Percentiles rank a stretch among this genome's conserved stretches.
These are phyloP conservation scores for Diaporthe batatas DNA, from an alignment of 2,329 filamentous ascomycete genomes.

Conservation along the genomic window DNA sequence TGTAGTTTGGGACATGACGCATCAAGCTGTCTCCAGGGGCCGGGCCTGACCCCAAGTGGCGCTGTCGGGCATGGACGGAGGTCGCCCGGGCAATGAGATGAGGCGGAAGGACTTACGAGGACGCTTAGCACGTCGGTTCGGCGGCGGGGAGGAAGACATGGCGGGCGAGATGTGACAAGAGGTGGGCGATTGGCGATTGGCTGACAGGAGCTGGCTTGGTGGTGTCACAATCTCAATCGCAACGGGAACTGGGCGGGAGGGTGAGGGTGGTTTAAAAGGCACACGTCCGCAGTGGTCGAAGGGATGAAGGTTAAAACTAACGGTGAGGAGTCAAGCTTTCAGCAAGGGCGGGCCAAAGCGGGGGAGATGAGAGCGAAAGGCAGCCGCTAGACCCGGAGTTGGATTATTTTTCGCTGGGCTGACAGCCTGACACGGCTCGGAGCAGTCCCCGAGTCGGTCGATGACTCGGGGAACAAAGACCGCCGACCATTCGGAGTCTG, in stretches of 20 bases:
- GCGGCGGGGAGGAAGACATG: conserved; percentile 47
- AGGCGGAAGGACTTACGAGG: conserved; percentile 54
- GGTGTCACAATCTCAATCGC: not conserved
- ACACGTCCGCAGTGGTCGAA: not conserved
- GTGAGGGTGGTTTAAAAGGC: not conserved
- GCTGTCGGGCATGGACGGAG: conserved; percentile 16
- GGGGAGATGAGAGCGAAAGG: not conserved
- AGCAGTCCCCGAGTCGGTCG: not conserved
- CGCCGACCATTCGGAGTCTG: not conserved
- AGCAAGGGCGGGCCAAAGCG: not conserved
- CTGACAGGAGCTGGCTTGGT: not conserved
- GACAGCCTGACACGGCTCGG: conserved; percentile 15
- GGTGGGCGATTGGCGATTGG: conserved; percentile 7
- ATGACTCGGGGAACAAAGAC: conserved; percentile 18
- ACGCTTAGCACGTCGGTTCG: conserved; percentile 57
- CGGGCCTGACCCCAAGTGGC: not conserved
- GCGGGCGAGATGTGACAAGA: not conserved
- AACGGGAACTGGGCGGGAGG: not conserved
- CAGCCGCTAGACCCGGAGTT: not conserved
- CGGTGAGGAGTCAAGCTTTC: not conserved
- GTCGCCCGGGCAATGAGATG: not conserved
- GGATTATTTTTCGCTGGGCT: not conserved
- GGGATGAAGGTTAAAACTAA: not conserved
- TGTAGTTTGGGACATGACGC: conserved; percentile 1
- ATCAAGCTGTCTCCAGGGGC: not conserved